phyloP scores from a whole-genome alignment of 2,329 filamentous ascomycete species.

The Trichoderma harzianum region DNA sequence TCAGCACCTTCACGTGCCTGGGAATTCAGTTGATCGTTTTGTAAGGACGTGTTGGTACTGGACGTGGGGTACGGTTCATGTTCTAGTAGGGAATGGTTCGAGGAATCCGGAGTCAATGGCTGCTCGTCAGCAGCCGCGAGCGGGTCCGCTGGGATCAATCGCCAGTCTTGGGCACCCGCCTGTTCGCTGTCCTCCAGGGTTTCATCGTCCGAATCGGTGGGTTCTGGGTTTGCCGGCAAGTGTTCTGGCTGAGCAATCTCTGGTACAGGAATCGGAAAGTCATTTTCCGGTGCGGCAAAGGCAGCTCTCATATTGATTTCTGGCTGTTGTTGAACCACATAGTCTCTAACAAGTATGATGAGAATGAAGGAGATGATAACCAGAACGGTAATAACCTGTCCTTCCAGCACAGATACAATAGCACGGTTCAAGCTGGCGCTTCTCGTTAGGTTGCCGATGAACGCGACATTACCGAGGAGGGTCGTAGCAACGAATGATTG shows the following conservation, averaged over 20 bases:
- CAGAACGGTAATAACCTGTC: constrained; percentile 86
- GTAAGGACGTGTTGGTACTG: neutral
- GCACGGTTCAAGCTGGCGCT: constrained; percentile 72
- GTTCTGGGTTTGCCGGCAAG: constrained; percentile 23
- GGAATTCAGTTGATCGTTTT: neutral
- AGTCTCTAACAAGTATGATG: constrained; percentile 94
- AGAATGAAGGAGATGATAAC: constrained; percentile 94
- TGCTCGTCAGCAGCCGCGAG: neutral
- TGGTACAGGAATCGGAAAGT: constrained; percentile 25
- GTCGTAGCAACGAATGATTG: constrained; percentile 30
- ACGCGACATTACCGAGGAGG: constrained; percentile 54
- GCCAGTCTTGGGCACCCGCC: constrained; percentile 13
- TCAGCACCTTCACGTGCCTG: neutral
- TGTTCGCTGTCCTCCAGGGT: constrained; percentile 29
- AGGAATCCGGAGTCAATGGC: neutral
- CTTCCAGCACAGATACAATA: constrained; percentile 81
- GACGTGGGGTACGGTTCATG: neutral
- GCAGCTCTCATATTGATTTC: constrained; percentile 77
- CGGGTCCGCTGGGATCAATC: neutral
- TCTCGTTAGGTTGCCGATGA: constrained; percentile 61
- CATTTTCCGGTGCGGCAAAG: constrained; percentile 47
- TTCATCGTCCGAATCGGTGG: constrained; percentile 34
- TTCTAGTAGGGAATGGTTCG: neutral
- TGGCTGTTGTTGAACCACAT: constrained; percentile 97
- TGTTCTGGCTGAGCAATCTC: constrained; percentile 18